Evolutionary conservation across 2,329 filamentous ascomycete genomes (phyloP), one percentile per base, ranked within the genome.

Genomic region (Sordariomycetes sp.): DNA sequence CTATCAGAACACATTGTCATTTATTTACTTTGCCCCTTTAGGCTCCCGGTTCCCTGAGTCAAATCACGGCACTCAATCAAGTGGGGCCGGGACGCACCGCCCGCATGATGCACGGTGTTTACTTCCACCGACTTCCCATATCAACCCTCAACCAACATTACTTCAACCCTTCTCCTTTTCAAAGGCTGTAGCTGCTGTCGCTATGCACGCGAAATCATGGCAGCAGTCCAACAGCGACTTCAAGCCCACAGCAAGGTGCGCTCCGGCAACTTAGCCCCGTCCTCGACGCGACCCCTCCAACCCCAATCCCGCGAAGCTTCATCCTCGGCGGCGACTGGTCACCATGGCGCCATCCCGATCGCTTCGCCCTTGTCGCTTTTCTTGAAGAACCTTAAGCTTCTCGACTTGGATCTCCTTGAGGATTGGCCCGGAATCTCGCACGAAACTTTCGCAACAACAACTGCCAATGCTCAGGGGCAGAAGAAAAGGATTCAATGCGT

Each of bases 361-460:
- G 15, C 23, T 12, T 42, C 56, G n/a, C 39, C 50, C 5, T 28
- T 59, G 18, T 46, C 51, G 12, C 33, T 58, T 29, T 92, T 95
- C 53, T 64, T 94, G 34, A 86, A 81, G 23, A 94, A 94, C 51
- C 59, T 95, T 26, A 82, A 80, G 25, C 72, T 96, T 4, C 70
- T 98, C 18, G 77, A 93, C 47, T 71, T 96, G 20, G 83, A 94
- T 48, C 63, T 71, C 32, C 70, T 70, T 1, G 64, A 75, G 1
- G 86, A 93, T 58, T 95, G 88, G 84, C 90, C 90, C 0, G 69
- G 61, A 14, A 82, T 95, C 37, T 78, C 74, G 2, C 53, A 68
- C 1, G 68, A 79, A 32, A 83, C 82, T 3, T 86, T 96, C 51
- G 74, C 75, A 4, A 64, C 69, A 4, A 78, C 70, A 6, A 32